Percentiles rank a stretch among this genome's conserved stretches.
Evolutionary conservation across 2,329 filamentous ascomycete species (phyloP).

Genomic region (Botrytis cinerea): DNA sequence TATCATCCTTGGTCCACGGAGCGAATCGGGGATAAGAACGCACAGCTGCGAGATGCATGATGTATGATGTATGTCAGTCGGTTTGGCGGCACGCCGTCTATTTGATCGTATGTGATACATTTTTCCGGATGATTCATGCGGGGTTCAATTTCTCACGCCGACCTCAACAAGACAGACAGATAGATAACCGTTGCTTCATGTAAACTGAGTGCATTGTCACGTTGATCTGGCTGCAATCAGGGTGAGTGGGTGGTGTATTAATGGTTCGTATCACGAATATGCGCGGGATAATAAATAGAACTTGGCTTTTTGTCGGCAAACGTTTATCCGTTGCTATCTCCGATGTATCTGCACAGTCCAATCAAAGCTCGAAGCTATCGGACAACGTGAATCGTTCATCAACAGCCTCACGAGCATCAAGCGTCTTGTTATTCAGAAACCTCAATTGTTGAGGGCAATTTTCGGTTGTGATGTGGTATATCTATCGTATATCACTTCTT

Average conservation of each 20-base stretch:
- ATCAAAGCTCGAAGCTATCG: not conserved
- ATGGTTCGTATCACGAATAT: not conserved
- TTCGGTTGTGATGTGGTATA: not conserved
- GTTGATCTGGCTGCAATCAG: not conserved
- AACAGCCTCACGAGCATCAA: not conserved
- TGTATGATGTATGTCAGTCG: constrained; percentile 12
- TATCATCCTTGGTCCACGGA: constrained; percentile 1
- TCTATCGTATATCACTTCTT: not conserved
- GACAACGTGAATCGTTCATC: not conserved
- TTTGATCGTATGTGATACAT: constrained; percentile 14
- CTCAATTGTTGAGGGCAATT: not conserved
- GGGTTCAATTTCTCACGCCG: not conserved
- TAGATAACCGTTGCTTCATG: constrained; percentile 11
- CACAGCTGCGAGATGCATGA: not conserved
- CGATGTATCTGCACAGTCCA: not conserved
- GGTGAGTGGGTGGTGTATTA: not conserved
- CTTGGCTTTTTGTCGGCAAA: not conserved
- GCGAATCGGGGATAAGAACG: not conserved
- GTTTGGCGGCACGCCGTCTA: not conserved
- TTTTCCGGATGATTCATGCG: constrained; percentile 2
- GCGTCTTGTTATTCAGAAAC: not conserved
- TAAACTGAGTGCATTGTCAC: not conserved
- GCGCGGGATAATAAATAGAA: not conserved
- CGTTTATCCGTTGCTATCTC: not conserved
- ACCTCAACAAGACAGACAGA: not conserved